Evolutionary conservation across 2,329 filamentous ascomycete genomes (phyloP).

Genomic region (Diplodia sapinea): DNA sequence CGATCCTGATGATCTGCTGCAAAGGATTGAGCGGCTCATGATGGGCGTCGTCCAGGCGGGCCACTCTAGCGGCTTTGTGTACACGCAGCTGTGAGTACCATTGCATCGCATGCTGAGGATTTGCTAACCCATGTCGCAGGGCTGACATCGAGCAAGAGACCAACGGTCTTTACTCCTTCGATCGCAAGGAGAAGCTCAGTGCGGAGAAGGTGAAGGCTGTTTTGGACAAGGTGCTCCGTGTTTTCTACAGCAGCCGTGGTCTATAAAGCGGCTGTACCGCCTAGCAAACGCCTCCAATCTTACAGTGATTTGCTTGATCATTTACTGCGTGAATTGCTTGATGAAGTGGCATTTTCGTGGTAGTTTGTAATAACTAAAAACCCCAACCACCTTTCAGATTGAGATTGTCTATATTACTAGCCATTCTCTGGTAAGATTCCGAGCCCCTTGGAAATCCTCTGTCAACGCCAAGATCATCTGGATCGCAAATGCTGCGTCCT

Average conservation of each 20-base stretch:
- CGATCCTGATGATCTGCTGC: slow-evolving; percentile 64
- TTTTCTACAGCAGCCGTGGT: slow-evolving; percentile 22
- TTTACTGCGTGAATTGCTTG: too few species aligned
- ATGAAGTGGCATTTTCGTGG: too few species aligned
- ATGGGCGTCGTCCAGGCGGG: slow-evolving; percentile 64
- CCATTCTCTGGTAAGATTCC: slow-evolving; percentile 64
- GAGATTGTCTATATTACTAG: slow-evolving; percentile 42
- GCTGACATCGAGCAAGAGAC: slow-evolving; percentile 69
- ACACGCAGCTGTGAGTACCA: slow-evolving; percentile 65
- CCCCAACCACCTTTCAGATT: too few species aligned
- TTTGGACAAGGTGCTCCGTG: slow-evolving; percentile 56
- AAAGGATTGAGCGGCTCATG: slow-evolving; percentile 63
- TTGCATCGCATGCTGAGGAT: neutral
- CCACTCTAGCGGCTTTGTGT: slow-evolving; percentile 67
- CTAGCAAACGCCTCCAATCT: neutral
- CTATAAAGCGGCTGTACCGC: neutral
- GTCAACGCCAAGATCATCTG: slow-evolving; percentile 69
- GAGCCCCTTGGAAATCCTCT: slow-evolving; percentile 67
- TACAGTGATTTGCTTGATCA: too few species aligned
- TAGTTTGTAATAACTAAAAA: too few species aligned
- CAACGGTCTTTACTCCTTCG: slow-evolving; percentile 69
- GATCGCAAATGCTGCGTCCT: slow-evolving; percentile 77
- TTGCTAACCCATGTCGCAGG: slow-evolving; percentile 47
- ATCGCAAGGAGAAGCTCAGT: slow-evolving; percentile 67
- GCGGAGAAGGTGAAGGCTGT: slow-evolving; percentile 62